Conservation (phyloP, 1,284 basidiomycete species). For the Melampsora abietis-canadensis region DNA sequence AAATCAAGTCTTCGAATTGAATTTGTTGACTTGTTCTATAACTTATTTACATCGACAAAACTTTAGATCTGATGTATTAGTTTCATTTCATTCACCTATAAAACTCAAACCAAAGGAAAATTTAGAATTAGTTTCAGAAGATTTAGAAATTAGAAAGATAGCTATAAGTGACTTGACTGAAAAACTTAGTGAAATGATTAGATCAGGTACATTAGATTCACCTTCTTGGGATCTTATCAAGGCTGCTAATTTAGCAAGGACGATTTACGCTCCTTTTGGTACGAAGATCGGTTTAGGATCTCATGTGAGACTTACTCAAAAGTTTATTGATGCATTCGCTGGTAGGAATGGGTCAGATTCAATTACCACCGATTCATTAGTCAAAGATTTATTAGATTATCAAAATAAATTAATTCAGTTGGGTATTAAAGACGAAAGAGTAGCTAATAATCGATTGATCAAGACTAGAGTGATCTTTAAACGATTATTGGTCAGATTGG, state of each 20-base stretch:
- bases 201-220: constrained; percentile 71
- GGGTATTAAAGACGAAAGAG: constrained; percentile 34
- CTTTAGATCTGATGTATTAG: constrained; percentile 77
- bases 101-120: constrained; percentile 45
- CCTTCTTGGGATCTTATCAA: constrained; percentile 75
- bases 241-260: constrained; percentile 68
- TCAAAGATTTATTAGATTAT: constrained; percentile 66
- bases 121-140: constrained; percentile 42
- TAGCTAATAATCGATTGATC: constrained; percentile 53
- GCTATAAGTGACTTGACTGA: background rate
- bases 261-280: constrained; percentile 76
- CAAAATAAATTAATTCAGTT: constrained; percentile 49
- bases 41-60: constrained; percentile 66
- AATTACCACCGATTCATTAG: constrained; percentile 60
- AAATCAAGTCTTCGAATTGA: constrained; percentile 67
- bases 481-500: constrained; percentile 64
- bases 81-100: constrained; percentile 74
- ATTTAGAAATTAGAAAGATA: constrained; percentile 20
- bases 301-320: constrained; percentile 47
- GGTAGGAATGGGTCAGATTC: constrained; percentile 56
- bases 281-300: constrained; percentile 66
- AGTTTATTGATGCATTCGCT: constrained; percentile 68
- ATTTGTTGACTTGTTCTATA: constrained; percentile 71
- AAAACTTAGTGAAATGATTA: constrained; percentile 58
- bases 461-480: constrained; percentile 61